These are phyloP conservation scores for Purpureocillium takamizusanense DNA, from an alignment of 2,329 filamentous ascomycete species.

Conservation along the genomic window DNA sequence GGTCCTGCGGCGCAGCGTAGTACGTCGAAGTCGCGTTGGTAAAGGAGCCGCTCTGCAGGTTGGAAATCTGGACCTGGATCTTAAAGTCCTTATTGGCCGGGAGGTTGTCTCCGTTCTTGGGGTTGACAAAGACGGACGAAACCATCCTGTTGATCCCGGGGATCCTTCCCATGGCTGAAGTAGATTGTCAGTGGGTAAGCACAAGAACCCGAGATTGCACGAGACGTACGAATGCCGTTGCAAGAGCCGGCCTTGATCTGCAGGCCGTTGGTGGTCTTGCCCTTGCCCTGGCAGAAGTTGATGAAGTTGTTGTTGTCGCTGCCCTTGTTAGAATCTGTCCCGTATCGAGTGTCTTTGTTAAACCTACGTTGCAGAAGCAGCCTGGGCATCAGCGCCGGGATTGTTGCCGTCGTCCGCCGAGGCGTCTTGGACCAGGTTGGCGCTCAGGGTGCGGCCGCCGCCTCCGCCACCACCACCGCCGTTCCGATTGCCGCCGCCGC, in stretches of 20 bases:
- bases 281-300: conserved; percentile 49
- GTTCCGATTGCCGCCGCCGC: conserved; percentile 15
- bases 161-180: conserved; percentile 49
- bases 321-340: conserved; percentile 5
- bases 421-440: conserved; percentile 38
- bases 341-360: too few species aligned
- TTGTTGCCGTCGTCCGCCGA: conserved; percentile 39
- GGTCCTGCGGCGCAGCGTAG: conserved; percentile 49
- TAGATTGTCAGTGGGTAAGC: not conserved
- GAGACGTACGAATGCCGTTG: conserved; percentile 50
- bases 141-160: conserved; percentile 47
- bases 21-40: conserved; percentile 52
- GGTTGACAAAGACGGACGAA: conserved; percentile 44
- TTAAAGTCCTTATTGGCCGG: conserved; percentile 39
- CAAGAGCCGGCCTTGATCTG: conserved; percentile 52
- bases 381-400: conserved; percentile 35
- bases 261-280: conserved; percentile 50
- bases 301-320: conserved; percentile 54
- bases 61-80: conserved; percentile 41
- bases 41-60: conserved; percentile 49
- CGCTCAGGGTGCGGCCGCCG: conserved; percentile 26
- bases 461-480: conserved; percentile 12
- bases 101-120: conserved; percentile 41
- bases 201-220: not conserved
- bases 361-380: conserved; percentile 43